Evolutionary conservation across 1,284 basidiomycete genomes (phyloP).

Genomic region (Cryptococcus hybrid): DNA sequence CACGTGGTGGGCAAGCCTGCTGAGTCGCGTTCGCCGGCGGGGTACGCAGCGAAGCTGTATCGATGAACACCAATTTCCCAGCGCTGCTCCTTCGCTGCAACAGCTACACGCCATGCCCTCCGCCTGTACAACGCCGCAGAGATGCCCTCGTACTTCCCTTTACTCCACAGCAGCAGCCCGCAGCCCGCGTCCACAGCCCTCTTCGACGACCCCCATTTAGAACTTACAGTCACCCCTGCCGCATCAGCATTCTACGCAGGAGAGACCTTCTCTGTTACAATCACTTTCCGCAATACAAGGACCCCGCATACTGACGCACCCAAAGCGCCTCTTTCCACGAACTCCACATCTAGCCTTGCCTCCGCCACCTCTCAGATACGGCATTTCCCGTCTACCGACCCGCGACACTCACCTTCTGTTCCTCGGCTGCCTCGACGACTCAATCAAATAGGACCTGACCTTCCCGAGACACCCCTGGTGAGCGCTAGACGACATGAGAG

Average conservation of each 20-base stretch:
- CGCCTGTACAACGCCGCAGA: neutral
- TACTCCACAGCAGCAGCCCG: neutral
- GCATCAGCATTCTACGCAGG: constrained; percentile 92
- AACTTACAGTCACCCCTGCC: constrained; percentile 61
- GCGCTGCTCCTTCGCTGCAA: too few relatives aligned
- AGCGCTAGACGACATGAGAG: constrained; percentile 7
- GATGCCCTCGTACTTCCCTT: constrained; percentile 32
- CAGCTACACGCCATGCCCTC: too few relatives aligned
- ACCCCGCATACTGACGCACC: constrained; percentile 9
- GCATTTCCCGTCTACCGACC: constrained; percentile 6
- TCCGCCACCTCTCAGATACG: constrained; percentile 13
- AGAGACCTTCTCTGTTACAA: constrained; percentile 77
- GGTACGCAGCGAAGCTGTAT: too few relatives aligned
- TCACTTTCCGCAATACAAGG: constrained; percentile 82
- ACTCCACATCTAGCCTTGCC: constrained; percentile 6
- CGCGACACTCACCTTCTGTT: neutral
- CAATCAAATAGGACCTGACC: constrained; percentile 19
- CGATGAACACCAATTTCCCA: too few relatives aligned
- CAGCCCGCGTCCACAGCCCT: too few relatives aligned
- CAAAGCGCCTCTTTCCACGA: constrained; percentile 6
- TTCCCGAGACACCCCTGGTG: constrained; percentile 5
- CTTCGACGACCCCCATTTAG: constrained; percentile 40
- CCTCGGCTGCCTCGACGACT: constrained; percentile 5
- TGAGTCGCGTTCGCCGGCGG: too few relatives aligned
- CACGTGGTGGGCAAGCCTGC: too few relatives aligned